Percentiles rank a stretch among this genome's conserved stretches.
Evolutionary conservation across 768 basidiomycete species (phyloP).

Genomic region (Tylopilus sp.): DNA sequence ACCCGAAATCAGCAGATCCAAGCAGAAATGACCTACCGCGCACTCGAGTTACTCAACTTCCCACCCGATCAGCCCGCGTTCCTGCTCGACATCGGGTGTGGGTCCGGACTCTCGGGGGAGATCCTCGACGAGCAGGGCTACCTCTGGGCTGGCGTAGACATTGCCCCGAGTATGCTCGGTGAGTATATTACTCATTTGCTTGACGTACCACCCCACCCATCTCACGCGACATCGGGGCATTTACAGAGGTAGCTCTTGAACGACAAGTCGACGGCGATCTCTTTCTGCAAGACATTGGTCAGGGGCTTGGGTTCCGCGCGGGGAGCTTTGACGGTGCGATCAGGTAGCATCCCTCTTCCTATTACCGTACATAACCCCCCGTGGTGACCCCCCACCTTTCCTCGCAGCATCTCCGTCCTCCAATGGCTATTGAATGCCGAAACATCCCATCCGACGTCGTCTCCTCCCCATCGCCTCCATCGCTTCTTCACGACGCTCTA

Average conservation of each 20-base stretch:
- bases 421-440: constrained; percentile 99
- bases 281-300: constrained; percentile 96
- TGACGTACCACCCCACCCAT: neutral
- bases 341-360: constrained; percentile 48
- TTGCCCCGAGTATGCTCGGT: constrained; percentile 97
- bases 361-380: too few species aligned
- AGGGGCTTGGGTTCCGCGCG: constrained; percentile 95
- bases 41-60: constrained; percentile 84
- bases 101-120: constrained; percentile 94
- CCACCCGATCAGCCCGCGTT: constrained; percentile 78
- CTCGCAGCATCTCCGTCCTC: constrained; percentile 88
- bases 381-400: neutral
- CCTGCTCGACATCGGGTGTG: constrained; percentile 94
- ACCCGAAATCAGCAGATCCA: constrained; percentile 96
- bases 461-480: constrained; percentile 78
- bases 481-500: constrained; percentile 94
- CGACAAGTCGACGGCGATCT: constrained; percentile 95
- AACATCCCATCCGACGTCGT: constrained; percentile 84
- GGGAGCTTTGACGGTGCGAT: constrained; percentile 98
- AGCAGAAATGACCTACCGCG: constrained; percentile 95
- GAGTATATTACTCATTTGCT: constrained; percentile 23
- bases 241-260: constrained; percentile 90
- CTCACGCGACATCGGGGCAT: too few species aligned
- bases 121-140: constrained; percentile 94
- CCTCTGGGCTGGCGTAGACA: constrained; percentile 90